Base-by-base conservation (phyloP, 108 stramenopile genomes). In the Stephanodiscus triporus region DNA sequence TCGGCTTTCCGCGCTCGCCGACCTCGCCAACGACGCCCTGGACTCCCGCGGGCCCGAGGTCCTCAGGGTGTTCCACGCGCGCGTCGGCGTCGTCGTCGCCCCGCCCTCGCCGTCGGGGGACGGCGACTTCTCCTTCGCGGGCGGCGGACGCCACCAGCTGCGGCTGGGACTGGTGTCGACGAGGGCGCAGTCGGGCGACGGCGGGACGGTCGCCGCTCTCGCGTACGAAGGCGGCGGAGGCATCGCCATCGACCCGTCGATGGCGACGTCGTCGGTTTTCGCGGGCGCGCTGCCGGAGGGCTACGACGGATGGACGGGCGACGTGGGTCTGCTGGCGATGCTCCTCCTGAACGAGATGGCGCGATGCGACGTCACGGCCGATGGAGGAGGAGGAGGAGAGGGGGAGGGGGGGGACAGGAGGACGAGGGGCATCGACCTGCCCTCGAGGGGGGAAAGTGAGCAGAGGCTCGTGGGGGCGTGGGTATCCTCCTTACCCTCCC, bases 231-330 rank as follows among this genome's bases (percentile, higher is more conserved):
- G 87, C 38, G 66, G 53, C 2, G 79, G 73, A 72, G 79, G 29
- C 72, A n/a, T 78, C 17, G 75, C 85, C 22, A 59, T 90, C 54
- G 70, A 89, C 0, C 85, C 93, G 13, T 50, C 75, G 0, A 56
- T 83, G 13, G 88, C 88, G 14, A 75, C 83, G 23, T 79, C 85
- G n/a, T 22, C 66, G 9, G 88, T 89, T 7, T 89, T 78, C 53
- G 66, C 74, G 27, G 85, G 82, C 27, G 63, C 72, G 2, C 65
- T 94, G 19, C 85, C 89, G 6, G 87, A 88, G 20, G 74, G 70
- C 30, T 94, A 89, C 60, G 89, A 90, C 54, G 89, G 93, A 48
- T 94, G 93, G 93, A 91, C 93, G 30, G 93, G 93, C 0, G 93
- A 94, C 79, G 70, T 87, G 10, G 93, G 93, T 24, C 63, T 91